phyloP scores from a whole-genome alignment of 73 alveolate species.

The Blepharisma japonicum region DNA sequence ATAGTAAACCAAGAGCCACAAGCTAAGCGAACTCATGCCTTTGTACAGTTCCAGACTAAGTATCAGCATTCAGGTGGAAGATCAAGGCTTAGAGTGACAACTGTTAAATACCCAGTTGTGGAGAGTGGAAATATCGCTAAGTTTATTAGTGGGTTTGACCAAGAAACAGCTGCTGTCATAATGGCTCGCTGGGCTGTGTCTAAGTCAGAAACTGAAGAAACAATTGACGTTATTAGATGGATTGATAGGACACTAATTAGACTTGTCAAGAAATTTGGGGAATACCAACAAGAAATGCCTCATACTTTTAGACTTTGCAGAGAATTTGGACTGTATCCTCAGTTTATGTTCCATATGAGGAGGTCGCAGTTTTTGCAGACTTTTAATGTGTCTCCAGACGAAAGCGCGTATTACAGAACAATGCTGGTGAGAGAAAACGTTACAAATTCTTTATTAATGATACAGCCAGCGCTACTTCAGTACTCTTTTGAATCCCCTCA shows the following conservation, averaged over 20 bases:
- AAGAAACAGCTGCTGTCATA: conserved; percentile 84
- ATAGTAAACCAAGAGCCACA: conserved; percentile 54
- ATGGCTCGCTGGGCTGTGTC: conserved; percentile 76
- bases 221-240: conserved; percentile 90
- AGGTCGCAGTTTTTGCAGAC: conserved; percentile 92
- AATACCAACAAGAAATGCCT: conserved; percentile 88
- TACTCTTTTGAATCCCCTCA: conserved; percentile 80
- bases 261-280: conserved; percentile 91
- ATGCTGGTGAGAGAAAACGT: conserved; percentile 88
- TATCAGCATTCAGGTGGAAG: conserved; percentile 93
- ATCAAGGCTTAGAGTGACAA: conserved; percentile 90
- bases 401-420: conserved; percentile 79
- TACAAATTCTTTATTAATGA: conserved; percentile 92
- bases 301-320: conserved; percentile 76
- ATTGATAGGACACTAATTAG: conserved; percentile 92
- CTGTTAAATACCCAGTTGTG: conserved; percentile 68
- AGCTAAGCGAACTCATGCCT: conserved; percentile 53
- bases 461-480: conserved; percentile 89
- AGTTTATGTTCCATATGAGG: conserved; percentile 95
- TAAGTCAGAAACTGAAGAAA: conserved; percentile 67
- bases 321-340: conserved; percentile 85
- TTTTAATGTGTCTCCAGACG: conserved; percentile 97
- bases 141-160: conserved; percentile 75
- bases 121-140: conserved; percentile 62
- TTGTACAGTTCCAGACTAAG: conserved; percentile 81